Percentiles rank a stretch among this genome's conserved stretches.
phyloP scores from a whole-genome alignment of 1,284 basidiomycete genomes.

The Fomitopsis palustris region DNA sequence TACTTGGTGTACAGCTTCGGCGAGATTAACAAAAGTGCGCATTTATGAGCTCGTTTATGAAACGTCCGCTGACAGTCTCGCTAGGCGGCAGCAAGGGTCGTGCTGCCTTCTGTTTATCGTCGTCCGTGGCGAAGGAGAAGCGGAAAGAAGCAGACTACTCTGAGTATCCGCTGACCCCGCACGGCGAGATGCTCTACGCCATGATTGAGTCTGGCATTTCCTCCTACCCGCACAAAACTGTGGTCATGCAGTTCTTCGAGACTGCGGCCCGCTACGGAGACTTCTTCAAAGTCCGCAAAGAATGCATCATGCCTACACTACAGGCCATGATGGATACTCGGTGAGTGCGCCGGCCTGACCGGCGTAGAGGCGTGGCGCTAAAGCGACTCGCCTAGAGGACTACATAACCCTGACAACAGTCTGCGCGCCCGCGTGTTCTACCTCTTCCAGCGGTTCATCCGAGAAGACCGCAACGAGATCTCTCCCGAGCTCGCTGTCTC shows the following conservation, averaged over 20 bases:
- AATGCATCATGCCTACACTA: conserved; percentile 82
- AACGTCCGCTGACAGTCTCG: neutral
- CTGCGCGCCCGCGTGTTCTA: conserved; percentile 87
- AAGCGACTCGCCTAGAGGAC: conserved; percentile 56
- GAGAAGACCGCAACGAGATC: conserved; percentile 80
- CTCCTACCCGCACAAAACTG: conserved; percentile 81
- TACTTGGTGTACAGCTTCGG: conserved; percentile 94
- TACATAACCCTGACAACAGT: conserved; percentile 75
- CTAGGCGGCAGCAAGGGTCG: conserved; percentile 71
- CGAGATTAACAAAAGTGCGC: conserved; percentile 81
- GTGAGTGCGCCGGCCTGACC: conserved; percentile 37
- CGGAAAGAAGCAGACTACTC: conserved; percentile 75
- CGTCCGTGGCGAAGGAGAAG: conserved; percentile 61
- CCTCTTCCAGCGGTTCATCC: conserved; percentile 91
- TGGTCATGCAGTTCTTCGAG: conserved; percentile 95
- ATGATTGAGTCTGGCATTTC: conserved; percentile 85
- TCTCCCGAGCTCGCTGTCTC: conserved; percentile 68
- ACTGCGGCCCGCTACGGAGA: conserved; percentile 89
- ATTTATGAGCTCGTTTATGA: neutral
- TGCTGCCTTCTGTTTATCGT: conserved; percentile 70
- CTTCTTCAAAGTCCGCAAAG: conserved; percentile 92
- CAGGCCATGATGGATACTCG: conserved; percentile 86
- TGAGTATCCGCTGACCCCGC: conserved; percentile 82
- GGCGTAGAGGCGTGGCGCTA: conserved; percentile 1
- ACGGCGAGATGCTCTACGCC: conserved; percentile 87